Evolutionary conservation across 2,329 filamentous ascomycete genomes (phyloP).

Genomic region (Fusarium paranaense): DNA sequence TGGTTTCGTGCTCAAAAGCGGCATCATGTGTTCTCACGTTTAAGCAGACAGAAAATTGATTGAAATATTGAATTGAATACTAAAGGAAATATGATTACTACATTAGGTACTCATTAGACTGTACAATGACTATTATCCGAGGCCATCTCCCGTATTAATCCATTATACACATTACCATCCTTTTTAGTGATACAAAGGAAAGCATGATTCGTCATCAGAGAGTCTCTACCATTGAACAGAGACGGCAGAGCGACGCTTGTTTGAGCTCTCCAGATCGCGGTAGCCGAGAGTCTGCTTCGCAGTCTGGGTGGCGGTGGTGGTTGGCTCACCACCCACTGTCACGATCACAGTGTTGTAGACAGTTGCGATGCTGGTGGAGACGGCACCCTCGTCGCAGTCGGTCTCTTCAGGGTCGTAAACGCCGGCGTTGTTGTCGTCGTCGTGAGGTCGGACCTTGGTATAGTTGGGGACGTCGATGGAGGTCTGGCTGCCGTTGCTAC

Average conservation of each 20-base stretch:
- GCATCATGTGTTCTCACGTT: neutral
- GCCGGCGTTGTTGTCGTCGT: slow-evolving; percentile 20
- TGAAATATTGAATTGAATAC: neutral
- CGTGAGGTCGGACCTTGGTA: slow-evolving; percentile 33
- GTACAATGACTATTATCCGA: slow-evolving; percentile 7
- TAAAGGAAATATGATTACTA: slow-evolving; percentile 21
- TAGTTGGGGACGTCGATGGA: slow-evolving; percentile 22
- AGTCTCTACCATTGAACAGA: slow-evolving; percentile 27
- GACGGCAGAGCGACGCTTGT: slow-evolving; percentile 26
- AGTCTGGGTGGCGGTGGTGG: slow-evolving; percentile 16
- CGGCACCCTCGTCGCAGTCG: slow-evolving; percentile 37
- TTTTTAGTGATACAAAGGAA: slow-evolving; percentile 12
- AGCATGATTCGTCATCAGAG: neutral
- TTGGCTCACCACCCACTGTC: slow-evolving; percentile 39
- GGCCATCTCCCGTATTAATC: slow-evolving; percentile 2
- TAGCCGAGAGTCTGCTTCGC: neutral
- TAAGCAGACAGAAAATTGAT: neutral
- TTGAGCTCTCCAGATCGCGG: slow-evolving; percentile 4
- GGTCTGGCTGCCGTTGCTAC: slow-evolving; percentile 3
- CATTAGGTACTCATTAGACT: slow-evolving; percentile 22
- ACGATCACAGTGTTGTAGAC: slow-evolving; percentile 53
- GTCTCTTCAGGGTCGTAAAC: slow-evolving; percentile 21
- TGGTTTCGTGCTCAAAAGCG: no score
- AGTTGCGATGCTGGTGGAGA: slow-evolving; percentile 49
- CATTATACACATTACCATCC: neutral